Evolutionary conservation across 2,329 filamentous ascomycete genomes (phyloP), one percentile per base, ranked within the genome.

Genomic region (Dothistroma pini): DNA sequence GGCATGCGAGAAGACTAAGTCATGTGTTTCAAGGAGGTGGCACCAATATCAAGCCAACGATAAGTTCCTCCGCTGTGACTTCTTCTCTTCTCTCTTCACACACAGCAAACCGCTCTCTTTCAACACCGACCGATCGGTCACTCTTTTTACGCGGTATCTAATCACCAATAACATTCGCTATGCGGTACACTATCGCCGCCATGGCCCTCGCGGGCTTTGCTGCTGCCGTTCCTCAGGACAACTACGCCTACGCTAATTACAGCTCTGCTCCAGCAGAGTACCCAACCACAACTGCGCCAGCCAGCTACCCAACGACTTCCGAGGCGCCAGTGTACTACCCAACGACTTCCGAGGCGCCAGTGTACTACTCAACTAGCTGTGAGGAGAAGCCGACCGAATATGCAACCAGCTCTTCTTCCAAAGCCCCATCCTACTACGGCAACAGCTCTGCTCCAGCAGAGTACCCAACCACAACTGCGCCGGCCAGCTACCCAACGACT

Each of bases 121-220:
- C 51, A 21, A 5, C 6, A 31, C 7, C 48, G 34, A 14, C 50
- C 2, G 34, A 53, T 29, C 8, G 11, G 31, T 35, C 29, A 53
- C 51, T 53, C 51, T 53, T 53, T 53, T 19, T 4, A 29, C 31
- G 29, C 21, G 31, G 8, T 53, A 35, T n/a, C 50, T 21, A 19
- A 53, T 32, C 29, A 53, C 31, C 51, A 53, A 53, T 29, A 31
- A 31, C 51, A 31, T 53, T 53, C 25, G 31, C 25, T 32, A 53
- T 53, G 51, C 25, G 35, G 51, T 53, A 53, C 29, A 51, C 48
- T 21, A 53, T 31, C 29, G 31, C 51, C 31, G 31, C 51, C 31
- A 35, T 53, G n/a, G 51, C 51, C 51, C 51, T 53, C 51, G 51
- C 31, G 25, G 51, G 51, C 51, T 29, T 31, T n/a, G 51, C 31